Evolutionary conservation across 352 stramenopile species (phyloP), one percentile per base, ranked within the genome.

Genomic region (Globisporangium iwayamae): DNA sequence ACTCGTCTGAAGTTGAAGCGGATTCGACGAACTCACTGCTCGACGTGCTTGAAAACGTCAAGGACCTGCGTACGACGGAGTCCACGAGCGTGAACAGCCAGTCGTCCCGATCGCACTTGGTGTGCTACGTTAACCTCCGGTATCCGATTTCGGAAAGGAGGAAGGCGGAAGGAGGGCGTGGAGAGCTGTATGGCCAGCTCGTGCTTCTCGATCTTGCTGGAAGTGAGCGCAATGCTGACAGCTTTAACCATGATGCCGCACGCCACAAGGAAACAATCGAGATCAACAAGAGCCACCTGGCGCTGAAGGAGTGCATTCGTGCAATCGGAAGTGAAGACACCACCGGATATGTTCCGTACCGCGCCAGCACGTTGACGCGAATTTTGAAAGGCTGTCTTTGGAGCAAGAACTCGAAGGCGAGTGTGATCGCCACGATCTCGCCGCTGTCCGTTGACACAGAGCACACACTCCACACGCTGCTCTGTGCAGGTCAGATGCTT

Each of bases 251-350:
- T 50, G 74, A 89, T 41, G 80, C 85, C 22, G 76, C 83, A 9
- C 76, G 83, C 7, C 77, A 80, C 34, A 90, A 87, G 55, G 85
- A 96, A 61, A 75, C 71, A 1, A 85, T 87, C 25, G 82, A 93
- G 59, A 95, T 96, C 71, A 96, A 96, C 67, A 88, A 89, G 64
- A 93, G 81, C 52, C 79, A 93, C 32, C 59, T 92, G 56, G 84
- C 84, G 20, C 64, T 96, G 20, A 96, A 96, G 65, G 78, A 94
- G 47, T 94, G 85, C 41, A 80, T 96, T 56, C 76, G 83, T 6
- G 87, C 87, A 16, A 77, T 92, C 30, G 83, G 81, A 0, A 66
- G 72, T 34, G 75, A 87, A 41, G 80, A 89, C 61, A 76, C 38
- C 18, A 79, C 72, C 2, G 77, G 74, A 1, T 88, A 78, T 47